These are phyloP conservation scores for Chlamydomonas sphaeroides DNA, from an alignment of 139 green algal genomes.

Conservation along the genomic window DNA sequence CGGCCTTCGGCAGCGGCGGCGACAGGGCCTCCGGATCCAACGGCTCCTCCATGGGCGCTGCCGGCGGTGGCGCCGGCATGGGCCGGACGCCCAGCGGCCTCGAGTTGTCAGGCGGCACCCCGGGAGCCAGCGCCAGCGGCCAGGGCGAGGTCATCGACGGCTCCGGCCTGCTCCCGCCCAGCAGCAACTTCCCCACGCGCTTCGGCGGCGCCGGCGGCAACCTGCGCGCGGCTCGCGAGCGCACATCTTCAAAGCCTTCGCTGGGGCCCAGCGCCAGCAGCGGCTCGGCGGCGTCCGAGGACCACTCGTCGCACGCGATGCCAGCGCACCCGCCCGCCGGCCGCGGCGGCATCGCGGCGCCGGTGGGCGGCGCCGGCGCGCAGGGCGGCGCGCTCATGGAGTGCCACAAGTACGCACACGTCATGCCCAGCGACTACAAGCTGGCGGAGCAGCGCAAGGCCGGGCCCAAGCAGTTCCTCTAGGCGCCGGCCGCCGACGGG, in stretches of 20 bases:
- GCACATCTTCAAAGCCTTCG: background rate
- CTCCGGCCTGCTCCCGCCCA: background rate
- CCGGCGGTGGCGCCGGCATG: background rate
- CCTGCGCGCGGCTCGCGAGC: slow-evolving; percentile 19
- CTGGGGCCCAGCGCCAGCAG: background rate
- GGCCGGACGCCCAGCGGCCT: too few relatives aligned
- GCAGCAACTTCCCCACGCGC: slow-evolving; percentile 32
- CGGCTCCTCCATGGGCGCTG: too few relatives aligned
- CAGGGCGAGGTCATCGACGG: slow-evolving; percentile 22
- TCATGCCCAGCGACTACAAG: slow-evolving; percentile 33
- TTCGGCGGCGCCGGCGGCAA: background rate
- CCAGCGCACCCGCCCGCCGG: too few relatives aligned
- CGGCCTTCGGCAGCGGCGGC: background rate
- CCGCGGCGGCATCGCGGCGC: too few relatives aligned
- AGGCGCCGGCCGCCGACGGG: too few relatives aligned
- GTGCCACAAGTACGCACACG: slow-evolving; percentile 8
- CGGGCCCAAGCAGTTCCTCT: slow-evolving; percentile 36
- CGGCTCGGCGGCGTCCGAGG: background rate
- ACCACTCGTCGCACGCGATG: background rate
- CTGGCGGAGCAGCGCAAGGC: slow-evolving; percentile 39
- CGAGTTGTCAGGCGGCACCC: too few relatives aligned
- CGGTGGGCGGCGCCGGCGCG: background rate
- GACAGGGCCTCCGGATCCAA: too few relatives aligned
- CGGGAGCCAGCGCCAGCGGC: too few relatives aligned
- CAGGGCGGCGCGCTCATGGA: slow-evolving; percentile 6